A percentile compares a stretch with the other conserved stretches of the same genome.
Conservation (phyloP, 306 rosid species). For the Medicago ruthenica region DNA sequence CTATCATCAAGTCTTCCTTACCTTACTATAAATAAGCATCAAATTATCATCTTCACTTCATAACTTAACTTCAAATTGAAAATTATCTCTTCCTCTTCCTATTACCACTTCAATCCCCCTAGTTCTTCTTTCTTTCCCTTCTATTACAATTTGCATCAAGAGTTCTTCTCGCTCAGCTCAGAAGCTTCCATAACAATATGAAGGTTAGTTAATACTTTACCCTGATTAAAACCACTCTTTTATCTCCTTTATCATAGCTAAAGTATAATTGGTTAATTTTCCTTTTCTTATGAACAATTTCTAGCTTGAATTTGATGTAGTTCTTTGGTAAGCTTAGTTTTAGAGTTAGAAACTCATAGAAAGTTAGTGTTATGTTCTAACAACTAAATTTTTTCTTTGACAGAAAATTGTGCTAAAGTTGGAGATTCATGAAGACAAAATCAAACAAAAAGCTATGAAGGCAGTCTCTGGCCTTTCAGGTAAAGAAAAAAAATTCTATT, state of each 20-base stretch:
- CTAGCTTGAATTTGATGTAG: too few relatives aligned
- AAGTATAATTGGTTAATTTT: background rate
- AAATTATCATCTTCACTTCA: constrained; percentile 1
- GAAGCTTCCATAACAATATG: constrained; percentile 33
- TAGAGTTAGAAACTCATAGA: too few relatives aligned
- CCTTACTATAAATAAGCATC: constrained; percentile 9
- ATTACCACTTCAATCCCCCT: too few relatives aligned
- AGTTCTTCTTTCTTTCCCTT: background rate
- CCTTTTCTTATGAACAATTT: background rate
- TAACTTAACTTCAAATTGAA: constrained; percentile 19
- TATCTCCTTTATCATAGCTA: background rate
- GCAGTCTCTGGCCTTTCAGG: constrained; percentile 69
- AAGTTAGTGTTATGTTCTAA: background rate
- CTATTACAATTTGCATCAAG: constrained; percentile 2
- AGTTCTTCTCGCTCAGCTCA: background rate
- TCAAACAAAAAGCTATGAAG: constrained; percentile 61
- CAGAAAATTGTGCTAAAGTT: constrained; percentile 71
- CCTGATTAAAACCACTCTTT: background rate
- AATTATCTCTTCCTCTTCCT: background rate
- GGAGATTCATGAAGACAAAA: constrained; percentile 51
- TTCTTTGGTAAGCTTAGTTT: too few relatives aligned
- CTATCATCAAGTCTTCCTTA: background rate
- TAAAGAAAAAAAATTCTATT: constrained; percentile 18
- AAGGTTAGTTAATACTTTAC: constrained; percentile 44
- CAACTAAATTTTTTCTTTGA: constrained; percentile 4